Conservation (phyloP, 2,329 filamentous ascomycete genomes). For the Aspergillus proliferans region DNA sequence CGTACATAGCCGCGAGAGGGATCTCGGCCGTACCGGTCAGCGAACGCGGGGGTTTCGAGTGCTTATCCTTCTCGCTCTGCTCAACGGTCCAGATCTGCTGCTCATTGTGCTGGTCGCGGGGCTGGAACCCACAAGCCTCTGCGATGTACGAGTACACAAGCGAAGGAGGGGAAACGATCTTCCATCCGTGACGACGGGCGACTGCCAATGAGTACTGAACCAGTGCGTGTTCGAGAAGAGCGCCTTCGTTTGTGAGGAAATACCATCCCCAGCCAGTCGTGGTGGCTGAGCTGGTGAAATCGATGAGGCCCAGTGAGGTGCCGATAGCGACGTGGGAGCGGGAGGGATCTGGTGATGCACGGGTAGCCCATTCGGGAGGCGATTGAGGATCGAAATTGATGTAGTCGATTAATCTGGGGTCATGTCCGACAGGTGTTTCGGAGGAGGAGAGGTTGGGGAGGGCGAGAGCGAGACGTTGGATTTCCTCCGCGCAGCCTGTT, state of each 20-base stretch:
- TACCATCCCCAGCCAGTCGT: slow-evolving; percentile 97
- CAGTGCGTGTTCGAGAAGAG: slow-evolving; percentile 89
- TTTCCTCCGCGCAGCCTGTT: slow-evolving; percentile 48
- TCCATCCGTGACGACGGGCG: slow-evolving; percentile 70
- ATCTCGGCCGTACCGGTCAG: slow-evolving; percentile 92
- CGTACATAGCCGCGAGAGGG: slow-evolving; percentile 84
- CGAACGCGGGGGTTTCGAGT: slow-evolving; percentile 60
- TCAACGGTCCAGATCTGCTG: slow-evolving; percentile 83
- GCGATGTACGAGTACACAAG: slow-evolving; percentile 91
- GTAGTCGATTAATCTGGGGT: slow-evolving; percentile 63
- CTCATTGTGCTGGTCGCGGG: slow-evolving; percentile 81
- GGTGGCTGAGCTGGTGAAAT: slow-evolving; percentile 75
- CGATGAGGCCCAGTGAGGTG: slow-evolving; percentile 75
- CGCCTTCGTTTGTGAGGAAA: slow-evolving; percentile 85
- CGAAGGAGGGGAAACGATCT: slow-evolving; percentile 73
- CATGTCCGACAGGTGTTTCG: slow-evolving; percentile 64
- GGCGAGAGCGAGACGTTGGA: slow-evolving; percentile 66
- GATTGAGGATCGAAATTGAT: slow-evolving; percentile 64
- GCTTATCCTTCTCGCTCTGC: slow-evolving; percentile 57
- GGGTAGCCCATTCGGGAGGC: slow-evolving; percentile 27
- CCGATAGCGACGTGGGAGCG: slow-evolving; percentile 83
- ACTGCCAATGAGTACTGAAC: slow-evolving; percentile 76
- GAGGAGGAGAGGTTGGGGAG: slow-evolving; percentile 81
- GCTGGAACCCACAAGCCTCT: slow-evolving; percentile 87
- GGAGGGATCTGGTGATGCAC: slow-evolving; percentile 14